Conservation (phyloP, 768 basidiomycete species). For the Auricularia cornea region DNA sequence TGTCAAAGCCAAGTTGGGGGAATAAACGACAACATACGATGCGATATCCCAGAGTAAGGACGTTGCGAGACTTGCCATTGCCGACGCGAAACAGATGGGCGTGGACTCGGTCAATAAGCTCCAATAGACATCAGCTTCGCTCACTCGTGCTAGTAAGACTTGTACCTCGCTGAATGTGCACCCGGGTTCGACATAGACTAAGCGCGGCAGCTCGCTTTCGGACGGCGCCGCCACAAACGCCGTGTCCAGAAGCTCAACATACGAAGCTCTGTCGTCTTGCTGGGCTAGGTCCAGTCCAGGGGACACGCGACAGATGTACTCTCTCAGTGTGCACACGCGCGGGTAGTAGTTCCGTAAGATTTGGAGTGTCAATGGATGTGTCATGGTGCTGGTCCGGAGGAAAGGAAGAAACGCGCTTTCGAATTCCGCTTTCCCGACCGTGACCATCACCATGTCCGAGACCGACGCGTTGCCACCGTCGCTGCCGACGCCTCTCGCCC, state of each 20-base stretch:
- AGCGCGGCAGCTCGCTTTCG: neutral
- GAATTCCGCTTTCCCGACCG: neutral
- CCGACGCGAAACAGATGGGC: slow-evolving; percentile 38
- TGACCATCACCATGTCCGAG: neutral
- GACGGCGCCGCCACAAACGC: neutral
- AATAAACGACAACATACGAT: too few relatives aligned
- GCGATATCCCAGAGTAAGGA: slow-evolving; percentile 61
- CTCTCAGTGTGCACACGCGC: neutral
- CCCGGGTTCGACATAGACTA: neutral
- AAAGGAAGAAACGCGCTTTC: neutral
- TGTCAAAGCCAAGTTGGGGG: neutral
- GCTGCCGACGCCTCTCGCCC: slow-evolving; percentile 45
- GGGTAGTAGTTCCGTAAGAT: neutral
- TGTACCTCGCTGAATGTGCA: neutral
- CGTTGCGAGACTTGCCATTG: slow-evolving; percentile 37
- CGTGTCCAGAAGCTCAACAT: neutral
- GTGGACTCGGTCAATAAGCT: slow-evolving; percentile 61
- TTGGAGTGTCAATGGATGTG: neutral
- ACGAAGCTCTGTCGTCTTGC: neutral
- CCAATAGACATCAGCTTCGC: neutral
- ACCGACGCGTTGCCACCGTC: slow-evolving; percentile 32
- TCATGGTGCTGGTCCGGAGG: neutral
- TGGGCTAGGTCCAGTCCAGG: neutral
- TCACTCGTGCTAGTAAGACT: too few relatives aligned
- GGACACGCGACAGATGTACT: neutral